A percentile compares a stretch with the other conserved stretches of the same genome.
Evolutionary conservation across 1,139 yeast genomes (phyloP).

Genomic region (Debaryomyces robertsiae): DNA sequence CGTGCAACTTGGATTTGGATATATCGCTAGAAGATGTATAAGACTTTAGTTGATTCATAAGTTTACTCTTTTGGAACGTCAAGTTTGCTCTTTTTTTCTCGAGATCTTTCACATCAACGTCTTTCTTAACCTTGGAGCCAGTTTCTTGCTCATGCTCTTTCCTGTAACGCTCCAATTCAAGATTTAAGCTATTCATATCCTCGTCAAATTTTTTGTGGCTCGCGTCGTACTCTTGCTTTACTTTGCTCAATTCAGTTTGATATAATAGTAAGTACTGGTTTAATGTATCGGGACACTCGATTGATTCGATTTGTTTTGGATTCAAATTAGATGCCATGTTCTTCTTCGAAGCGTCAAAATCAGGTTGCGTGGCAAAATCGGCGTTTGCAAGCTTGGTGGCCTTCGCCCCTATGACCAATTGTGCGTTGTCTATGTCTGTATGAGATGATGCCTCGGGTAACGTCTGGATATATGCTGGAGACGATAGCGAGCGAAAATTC

Average conservation of each 20-base stretch:
- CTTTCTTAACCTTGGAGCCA: slow-evolving; percentile 34
- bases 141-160: slow-evolving; percentile 36
- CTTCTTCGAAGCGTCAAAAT: neutral
- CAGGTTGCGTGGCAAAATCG: neutral
- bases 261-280: slow-evolving; percentile 27
- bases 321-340: slow-evolving; percentile 15
- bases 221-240: slow-evolving; percentile 28
- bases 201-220: slow-evolving; percentile 19
- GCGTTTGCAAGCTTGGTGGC: neutral
- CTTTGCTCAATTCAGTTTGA: slow-evolving; percentile 33
- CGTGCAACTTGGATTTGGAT: slow-evolving; percentile 24
- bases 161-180: slow-evolving; percentile 24
- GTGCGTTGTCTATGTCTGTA: neutral
- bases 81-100: slow-evolving; percentile 36
- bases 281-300: slow-evolving; percentile 23
- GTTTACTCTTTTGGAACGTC: slow-evolving; percentile 36
- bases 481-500: slow-evolving; percentile 40
- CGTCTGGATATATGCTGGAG: slow-evolving; percentile 30
- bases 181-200: slow-evolving; percentile 29
- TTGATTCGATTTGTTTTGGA: slow-evolving; percentile 21
- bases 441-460: slow-evolving; percentile 4
- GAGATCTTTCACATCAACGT: slow-evolving; percentile 34
- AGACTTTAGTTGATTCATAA: slow-evolving; percentile 29
- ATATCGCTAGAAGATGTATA: slow-evolving; percentile 24
- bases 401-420: neutral